phyloP scores from a whole-genome alignment of 331 rosid genomes.

The Acacia pycnantha region DNA sequence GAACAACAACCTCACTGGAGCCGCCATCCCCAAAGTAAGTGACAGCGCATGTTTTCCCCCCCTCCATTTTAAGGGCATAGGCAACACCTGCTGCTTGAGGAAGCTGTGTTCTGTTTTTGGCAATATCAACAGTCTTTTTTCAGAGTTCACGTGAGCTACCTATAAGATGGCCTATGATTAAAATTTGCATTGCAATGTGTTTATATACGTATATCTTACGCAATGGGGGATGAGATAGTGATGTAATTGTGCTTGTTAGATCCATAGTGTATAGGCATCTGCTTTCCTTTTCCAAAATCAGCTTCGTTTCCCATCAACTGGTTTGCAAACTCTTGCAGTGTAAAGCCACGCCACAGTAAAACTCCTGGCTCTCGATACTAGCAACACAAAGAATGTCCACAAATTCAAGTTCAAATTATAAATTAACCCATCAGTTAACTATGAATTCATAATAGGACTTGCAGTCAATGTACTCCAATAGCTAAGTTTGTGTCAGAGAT shows the following conservation, averaged over 20 bases:
- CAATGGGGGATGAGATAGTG: constrained; percentile 71
- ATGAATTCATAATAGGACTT: neutral
- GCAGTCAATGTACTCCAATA: neutral
- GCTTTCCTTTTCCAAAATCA: constrained; percentile 68
- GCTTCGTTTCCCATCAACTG: constrained; percentile 61
- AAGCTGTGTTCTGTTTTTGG: constrained; percentile 55
- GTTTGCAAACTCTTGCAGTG: constrained; percentile 64
- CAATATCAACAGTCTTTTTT: constrained; percentile 19
- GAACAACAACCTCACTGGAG: constrained; percentile 57
- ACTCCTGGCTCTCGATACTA: constrained; percentile 83
- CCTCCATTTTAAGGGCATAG: constrained; percentile 71
- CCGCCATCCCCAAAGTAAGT: constrained; percentile 62
- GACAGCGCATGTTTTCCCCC: constrained; percentile 49
- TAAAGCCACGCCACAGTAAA: constrained; percentile 79
- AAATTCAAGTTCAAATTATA: neutral
- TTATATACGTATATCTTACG: constrained; percentile 39
- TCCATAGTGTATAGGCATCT: constrained; percentile 80
- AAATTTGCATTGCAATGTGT: neutral
- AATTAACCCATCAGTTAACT: neutral
- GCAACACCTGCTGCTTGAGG: constrained; percentile 76
- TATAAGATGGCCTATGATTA: neutral
- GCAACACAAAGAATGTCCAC: neutral
- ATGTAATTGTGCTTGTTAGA: constrained; percentile 62
- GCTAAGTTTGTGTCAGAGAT: neutral
- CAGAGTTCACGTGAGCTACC: constrained; percentile 1